Conservation (phyloP, 352 stramenopile genomes). For the Pythium periplocum region DNA sequence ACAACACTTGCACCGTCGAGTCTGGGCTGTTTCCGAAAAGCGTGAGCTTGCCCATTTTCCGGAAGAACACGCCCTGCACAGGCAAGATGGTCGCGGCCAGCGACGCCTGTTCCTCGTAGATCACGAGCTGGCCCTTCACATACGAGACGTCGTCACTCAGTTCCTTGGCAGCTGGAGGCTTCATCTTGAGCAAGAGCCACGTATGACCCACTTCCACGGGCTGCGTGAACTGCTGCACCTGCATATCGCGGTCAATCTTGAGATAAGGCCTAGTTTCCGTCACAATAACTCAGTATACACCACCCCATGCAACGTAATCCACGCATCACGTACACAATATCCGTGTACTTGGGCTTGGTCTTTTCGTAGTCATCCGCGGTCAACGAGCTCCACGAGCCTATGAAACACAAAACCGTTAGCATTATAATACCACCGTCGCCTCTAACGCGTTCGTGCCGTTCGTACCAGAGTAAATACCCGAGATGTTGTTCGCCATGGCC, state of each 20-base stretch:
- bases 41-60: slow-evolving; percentile 63
- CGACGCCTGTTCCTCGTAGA: slow-evolving; percentile 78
- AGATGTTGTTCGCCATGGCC: slow-evolving; percentile 52
- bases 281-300: slow-evolving; percentile 1
- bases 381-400: slow-evolving; percentile 58
- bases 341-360: slow-evolving; percentile 44
- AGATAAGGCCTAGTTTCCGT: slow-evolving; percentile 35
- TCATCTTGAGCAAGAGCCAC: slow-evolving; percentile 83
- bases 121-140: slow-evolving; percentile 74
- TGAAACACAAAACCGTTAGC: neutral
- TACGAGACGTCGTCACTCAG: slow-evolving; percentile 66
- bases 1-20: slow-evolving; percentile 73
- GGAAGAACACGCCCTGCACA: slow-evolving; percentile 78
- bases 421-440: too few species aligned
- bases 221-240: slow-evolving; percentile 73
- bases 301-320: neutral
- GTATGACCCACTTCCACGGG: slow-evolving; percentile 64
- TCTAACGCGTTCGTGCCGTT: too few species aligned
- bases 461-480: slow-evolving; percentile 72
- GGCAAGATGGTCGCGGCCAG: slow-evolving; percentile 74
- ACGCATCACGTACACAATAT: slow-evolving; percentile 48
- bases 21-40: slow-evolving; percentile 82
- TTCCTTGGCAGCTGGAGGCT: slow-evolving; percentile 60
- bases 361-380: slow-evolving; percentile 51
- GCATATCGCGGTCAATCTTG: slow-evolving; percentile 65